These are phyloP conservation scores for Postia placenta DNA, from an alignment of 768 basidiomycete species.

Conservation along the genomic window DNA sequence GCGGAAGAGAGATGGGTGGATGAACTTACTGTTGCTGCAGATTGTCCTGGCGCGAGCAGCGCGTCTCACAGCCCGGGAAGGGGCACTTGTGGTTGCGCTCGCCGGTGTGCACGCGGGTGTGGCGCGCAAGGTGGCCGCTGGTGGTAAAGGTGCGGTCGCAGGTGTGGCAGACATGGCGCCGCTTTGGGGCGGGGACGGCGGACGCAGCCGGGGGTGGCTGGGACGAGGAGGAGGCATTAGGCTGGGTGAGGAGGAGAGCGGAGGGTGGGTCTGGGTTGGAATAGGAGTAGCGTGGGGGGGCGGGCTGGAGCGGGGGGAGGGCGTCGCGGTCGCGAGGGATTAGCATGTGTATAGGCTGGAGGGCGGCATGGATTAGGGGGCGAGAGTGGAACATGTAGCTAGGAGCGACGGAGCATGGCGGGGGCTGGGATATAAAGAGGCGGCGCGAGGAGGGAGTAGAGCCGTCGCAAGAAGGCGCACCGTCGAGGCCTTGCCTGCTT, in stretches of 20 bases:
- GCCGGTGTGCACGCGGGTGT: slow-evolving; percentile 86
- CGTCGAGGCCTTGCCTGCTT: background rate
- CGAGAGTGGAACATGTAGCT: background rate
- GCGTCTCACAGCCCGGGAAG: slow-evolving; percentile 91
- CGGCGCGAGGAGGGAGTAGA: background rate
- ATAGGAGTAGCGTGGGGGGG: background rate
- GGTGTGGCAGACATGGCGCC: slow-evolving; percentile 55
- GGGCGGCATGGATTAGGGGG: background rate
- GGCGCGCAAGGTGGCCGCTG: slow-evolving; percentile 82
- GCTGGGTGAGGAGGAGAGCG: slow-evolving; percentile 1
- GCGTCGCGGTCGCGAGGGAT: slow-evolving; percentile 1
- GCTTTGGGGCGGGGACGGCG: slow-evolving; percentile 13
- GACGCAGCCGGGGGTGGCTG: background rate
- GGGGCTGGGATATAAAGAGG: background rate
- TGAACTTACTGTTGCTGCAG: slow-evolving; percentile 55
- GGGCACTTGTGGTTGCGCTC: slow-evolving; percentile 91
- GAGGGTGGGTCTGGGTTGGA: background rate
- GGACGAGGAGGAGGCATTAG: background rate
- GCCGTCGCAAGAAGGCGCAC: background rate
- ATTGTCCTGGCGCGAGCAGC: slow-evolving; percentile 88
- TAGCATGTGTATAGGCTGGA: background rate
- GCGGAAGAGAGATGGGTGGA: background rate
- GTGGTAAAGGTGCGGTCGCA: slow-evolving; percentile 84
- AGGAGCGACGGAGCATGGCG: background rate
- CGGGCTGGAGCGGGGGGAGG: background rate